Conservation (phyloP, 2,329 filamentous ascomycete genomes). For the Apiospora arundinis region DNA sequence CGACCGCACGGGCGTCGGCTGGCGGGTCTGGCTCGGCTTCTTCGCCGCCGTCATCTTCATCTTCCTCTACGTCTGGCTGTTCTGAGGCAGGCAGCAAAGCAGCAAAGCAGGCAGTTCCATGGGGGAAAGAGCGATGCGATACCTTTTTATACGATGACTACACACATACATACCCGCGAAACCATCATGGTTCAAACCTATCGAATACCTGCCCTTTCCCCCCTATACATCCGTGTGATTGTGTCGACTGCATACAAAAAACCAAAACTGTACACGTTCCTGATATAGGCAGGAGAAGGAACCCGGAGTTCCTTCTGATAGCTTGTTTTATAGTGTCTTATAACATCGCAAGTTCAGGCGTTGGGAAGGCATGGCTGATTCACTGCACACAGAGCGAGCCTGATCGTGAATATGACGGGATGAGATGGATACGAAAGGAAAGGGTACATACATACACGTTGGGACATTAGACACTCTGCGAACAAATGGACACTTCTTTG, state of each 20-base stretch:
- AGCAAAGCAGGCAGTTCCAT: neutral
- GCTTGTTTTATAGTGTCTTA: neutral
- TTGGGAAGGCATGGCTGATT: slow-evolving; percentile 20
- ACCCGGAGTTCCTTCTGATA: neutral
- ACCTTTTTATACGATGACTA: neutral
- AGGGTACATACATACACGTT: slow-evolving; percentile 21
- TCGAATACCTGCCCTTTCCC: neutral
- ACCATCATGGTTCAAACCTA: neutral
- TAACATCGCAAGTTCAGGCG: neutral
- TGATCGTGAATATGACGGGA: slow-evolving; percentile 6
- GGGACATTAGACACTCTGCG: slow-evolving; percentile 4
- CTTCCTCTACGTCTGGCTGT: slow-evolving; percentile 94
- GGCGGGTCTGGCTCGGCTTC: slow-evolving; percentile 92
- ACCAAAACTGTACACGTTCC: neutral
- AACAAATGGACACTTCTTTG: neutral
- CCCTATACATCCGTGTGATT: neutral
- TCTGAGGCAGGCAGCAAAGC: too few relatives aligned
- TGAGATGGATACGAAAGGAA: neutral
- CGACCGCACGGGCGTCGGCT: slow-evolving; percentile 89
- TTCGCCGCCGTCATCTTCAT: slow-evolving; percentile 82
- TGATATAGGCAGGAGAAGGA: neutral
- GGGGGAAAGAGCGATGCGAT: slow-evolving; percentile 8
- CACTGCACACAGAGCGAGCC: slow-evolving; percentile 23
- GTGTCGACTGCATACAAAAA: neutral
- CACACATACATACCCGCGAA: neutral